Conservation (phyloP, 805 yeast genomes). For the Sugiyamaella floridensis region DNA sequence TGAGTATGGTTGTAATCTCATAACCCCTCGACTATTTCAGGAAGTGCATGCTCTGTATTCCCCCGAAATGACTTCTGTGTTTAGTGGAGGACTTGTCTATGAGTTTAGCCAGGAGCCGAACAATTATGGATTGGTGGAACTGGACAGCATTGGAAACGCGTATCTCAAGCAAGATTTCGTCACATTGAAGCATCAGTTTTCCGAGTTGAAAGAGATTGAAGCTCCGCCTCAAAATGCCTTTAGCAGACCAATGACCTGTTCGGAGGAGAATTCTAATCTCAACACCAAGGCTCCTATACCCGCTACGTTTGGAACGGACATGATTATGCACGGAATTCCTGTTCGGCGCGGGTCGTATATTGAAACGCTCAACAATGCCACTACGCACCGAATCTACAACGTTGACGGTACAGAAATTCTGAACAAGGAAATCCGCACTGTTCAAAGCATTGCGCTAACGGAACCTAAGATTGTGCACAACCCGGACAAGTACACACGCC, state of each 20-base stretch:
- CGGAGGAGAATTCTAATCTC: constrained; percentile 21
- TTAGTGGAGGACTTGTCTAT: constrained; percentile 81
- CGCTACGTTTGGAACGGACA: constrained; percentile 27
- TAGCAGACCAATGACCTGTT: constrained; percentile 13
- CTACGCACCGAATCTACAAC: constrained; percentile 22
- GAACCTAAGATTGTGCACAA: too few relatives aligned
- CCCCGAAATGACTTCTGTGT: constrained; percentile 60
- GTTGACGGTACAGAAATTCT: constrained; percentile 18
- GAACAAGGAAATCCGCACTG: constrained; percentile 7
- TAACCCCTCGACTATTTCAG: constrained; percentile 69
- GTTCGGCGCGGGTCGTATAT: constrained; percentile 24
- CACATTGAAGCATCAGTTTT: constrained; percentile 34
- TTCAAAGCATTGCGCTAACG: too few relatives aligned
- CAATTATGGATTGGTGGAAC: constrained; percentile 67
- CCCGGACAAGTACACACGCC: too few relatives aligned
- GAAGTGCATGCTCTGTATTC: constrained; percentile 70
- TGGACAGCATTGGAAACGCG: constrained; percentile 39
- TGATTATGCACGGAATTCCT: constrained; percentile 31
- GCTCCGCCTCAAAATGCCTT: constrained; percentile 4
- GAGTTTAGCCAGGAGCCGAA: constrained; percentile 76
- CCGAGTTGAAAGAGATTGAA: background rate
- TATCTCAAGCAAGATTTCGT: constrained; percentile 44
- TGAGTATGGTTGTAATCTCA: constrained; percentile 86
- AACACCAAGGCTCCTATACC: constrained; percentile 25
- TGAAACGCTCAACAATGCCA: constrained; percentile 13